A percentile compares a stretch with the other conserved stretches of the same genome.
Evolutionary conservation across 106 monocot genomes (phyloP).

Genomic region (Dendrobium chrysotoxum): DNA sequence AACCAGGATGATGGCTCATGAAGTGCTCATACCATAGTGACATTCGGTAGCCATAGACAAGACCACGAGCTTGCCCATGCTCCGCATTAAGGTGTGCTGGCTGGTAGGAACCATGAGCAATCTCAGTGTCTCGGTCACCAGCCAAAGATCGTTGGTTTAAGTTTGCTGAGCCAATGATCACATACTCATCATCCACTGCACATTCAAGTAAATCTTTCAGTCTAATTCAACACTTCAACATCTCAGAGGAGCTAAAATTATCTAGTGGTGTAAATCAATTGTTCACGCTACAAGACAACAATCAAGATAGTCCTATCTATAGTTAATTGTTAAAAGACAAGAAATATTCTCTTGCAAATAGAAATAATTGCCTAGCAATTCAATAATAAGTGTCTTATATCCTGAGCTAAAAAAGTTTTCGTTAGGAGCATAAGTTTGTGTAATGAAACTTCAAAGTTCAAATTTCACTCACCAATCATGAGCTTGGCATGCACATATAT

Average conservation of each 20-base stretch:
- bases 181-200: conserved; percentile 70
- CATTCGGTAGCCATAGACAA: conserved; percentile 47
- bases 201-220: neutral
- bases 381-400: too few species aligned
- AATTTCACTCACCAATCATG: conserved; percentile 50
- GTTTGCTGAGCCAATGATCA: conserved; percentile 74
- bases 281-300: too few species aligned
- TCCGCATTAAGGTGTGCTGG: conserved; percentile 34
- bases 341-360: too few species aligned
- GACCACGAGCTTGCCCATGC: conserved; percentile 21
- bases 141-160: conserved; percentile 69
- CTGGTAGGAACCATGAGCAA: conserved; percentile 55
- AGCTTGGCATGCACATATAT: conserved; percentile 71
- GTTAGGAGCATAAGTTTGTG: neutral
- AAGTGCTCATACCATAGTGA: conserved; percentile 71
- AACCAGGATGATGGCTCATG: conserved; percentile 24
- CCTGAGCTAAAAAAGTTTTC: too few species aligned
- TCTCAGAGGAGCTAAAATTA: neutral
- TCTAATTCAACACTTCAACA: neutral
- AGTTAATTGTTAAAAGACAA: too few species aligned
- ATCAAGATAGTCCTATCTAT: too few species aligned
- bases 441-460: neutral
- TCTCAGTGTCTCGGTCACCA: conserved; percentile 59
- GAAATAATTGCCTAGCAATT: too few species aligned
- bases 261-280: too few species aligned